phyloP scores from a whole-genome alignment of 805 yeast genomes.

The Saturnispora diversa region DNA sequence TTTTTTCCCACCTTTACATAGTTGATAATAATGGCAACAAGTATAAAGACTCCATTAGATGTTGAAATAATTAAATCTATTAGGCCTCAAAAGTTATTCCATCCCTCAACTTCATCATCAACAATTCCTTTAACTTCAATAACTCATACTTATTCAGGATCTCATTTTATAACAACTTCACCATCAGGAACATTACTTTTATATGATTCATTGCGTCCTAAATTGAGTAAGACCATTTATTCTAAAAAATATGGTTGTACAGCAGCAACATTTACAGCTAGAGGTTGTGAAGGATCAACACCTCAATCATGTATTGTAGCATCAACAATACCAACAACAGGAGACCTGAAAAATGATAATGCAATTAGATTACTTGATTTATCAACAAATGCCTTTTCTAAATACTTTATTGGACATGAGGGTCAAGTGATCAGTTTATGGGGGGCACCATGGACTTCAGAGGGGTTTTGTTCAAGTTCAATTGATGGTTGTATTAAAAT shows the following conservation, averaged over 20 bases:
- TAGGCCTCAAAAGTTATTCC: slow-evolving; percentile 1
- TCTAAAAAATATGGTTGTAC: slow-evolving; percentile 92
- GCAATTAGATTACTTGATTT: slow-evolving; percentile 69
- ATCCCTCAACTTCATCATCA: not conserved
- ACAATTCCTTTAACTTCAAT: slow-evolving; percentile 6
- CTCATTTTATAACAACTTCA: slow-evolving; percentile 57
- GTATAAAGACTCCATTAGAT: too few relatives aligned
- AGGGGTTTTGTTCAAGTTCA: slow-evolving; percentile 45
- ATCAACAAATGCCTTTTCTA: slow-evolving; percentile 66
- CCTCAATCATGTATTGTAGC: slow-evolving; percentile 62
- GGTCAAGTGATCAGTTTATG: slow-evolving; percentile 62
- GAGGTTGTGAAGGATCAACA: slow-evolving; percentile 43
- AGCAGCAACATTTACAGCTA: slow-evolving; percentile 63
- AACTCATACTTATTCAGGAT: slow-evolving; percentile 6
- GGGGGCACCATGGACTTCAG: slow-evolving; percentile 43
- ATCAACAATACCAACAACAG: slow-evolving; percentile 47
- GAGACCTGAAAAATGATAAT: slow-evolving; percentile 41
- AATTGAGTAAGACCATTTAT: slow-evolving; percentile 56
- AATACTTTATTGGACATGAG: slow-evolving; percentile 85
- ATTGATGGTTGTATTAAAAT: slow-evolving; percentile 71
- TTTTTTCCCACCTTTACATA: too few relatives aligned
- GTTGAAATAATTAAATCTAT: not conserved
- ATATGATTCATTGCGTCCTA: slow-evolving; percentile 67
- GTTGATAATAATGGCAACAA: too few relatives aligned
- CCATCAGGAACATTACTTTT: slow-evolving; percentile 77